Evolutionary conservation across 1,284 basidiomycete species (phyloP), one percentile per base, ranked within the genome.

Genomic region (Tremellales sp.): DNA sequence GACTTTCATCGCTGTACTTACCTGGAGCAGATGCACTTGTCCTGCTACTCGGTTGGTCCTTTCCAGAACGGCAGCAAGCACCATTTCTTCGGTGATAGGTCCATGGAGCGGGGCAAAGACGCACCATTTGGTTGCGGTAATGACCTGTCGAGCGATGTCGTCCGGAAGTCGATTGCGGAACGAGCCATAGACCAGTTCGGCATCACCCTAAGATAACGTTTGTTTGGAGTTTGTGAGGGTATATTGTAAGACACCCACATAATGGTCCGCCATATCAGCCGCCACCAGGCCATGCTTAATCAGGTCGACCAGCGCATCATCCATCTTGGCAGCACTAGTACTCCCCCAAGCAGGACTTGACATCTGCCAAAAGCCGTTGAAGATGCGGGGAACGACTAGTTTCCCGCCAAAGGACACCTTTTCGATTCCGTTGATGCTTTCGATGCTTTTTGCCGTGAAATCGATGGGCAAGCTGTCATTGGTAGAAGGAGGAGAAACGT

Each of bases 21-120:
- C 84, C 77, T 86, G 84, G 19, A 87, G 76, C n/a, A 87, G 73
- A 70, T 87, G 85, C 47, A 87, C 73, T 24, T 74, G 72, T 32
- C 68, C 71, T 80, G 9, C 80, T 27, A 37, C n/a, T 18, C 41
- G 77, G 33, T 68, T 65, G 66, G 85, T 78, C 35, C 86, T 81
- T 58, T 87, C 84, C 54, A 77, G 76, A 10, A 88, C 44, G 9
- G 34, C 34, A 16, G 81, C 63, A 88, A 83, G 85, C 87, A 56
- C 22, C 21, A 45, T 37, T 43, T 26, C 19, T 40, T 32, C n/a
- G 10, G n/a, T 32, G 5, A n/a, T 12, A 18, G 26, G 27, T 21
- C 29, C 29, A 9, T 9, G n/a, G n/a, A 36, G 22, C n/a, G 34
- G 34, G 10, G 34, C 19, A 38, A 38, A 45, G 12, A 44, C 31